Evolutionary conservation across 2,329 filamentous ascomycete species (phyloP).

Genomic region (Byssothecium circinans): DNA sequence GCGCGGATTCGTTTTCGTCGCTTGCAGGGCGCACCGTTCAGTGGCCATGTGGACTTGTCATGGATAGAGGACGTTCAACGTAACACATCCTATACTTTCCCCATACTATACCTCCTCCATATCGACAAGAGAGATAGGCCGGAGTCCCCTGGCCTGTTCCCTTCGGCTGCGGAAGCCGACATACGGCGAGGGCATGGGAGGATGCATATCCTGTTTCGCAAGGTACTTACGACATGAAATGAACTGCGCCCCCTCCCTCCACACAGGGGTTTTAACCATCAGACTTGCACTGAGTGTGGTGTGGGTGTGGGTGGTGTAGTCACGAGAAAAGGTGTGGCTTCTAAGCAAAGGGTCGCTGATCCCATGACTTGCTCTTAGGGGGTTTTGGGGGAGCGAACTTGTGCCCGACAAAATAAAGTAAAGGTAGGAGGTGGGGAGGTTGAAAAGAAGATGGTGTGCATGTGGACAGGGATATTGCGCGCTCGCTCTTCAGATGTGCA

Average conservation of each 20-base stretch:
- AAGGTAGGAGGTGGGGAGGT: neutral
- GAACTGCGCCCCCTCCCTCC: neutral
- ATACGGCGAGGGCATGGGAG: neutral
- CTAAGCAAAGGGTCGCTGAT: neutral
- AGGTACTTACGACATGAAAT: neutral
- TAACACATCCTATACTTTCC: too few relatives aligned
- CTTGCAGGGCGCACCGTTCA: neutral
- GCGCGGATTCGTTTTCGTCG: neutral
- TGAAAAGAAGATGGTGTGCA: slow-evolving; percentile 1
- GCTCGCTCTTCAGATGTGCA: neutral
- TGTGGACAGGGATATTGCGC: neutral
- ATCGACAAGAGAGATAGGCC: neutral
- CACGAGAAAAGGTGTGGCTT: neutral
- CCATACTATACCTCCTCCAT: neutral
- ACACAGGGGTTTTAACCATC: neutral
- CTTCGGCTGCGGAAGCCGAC: neutral
- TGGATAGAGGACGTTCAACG: neutral
- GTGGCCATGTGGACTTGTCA: neutral
- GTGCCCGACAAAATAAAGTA: too few relatives aligned
- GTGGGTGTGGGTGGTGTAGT: neutral
- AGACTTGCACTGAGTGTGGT: neutral
- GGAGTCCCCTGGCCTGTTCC: neutral
- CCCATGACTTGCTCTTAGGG: neutral
- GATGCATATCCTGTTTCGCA: neutral
- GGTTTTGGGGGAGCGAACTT: too few relatives aligned